A percentile compares a stretch with the other conserved stretches of the same genome.
phyloP scores from a whole-genome alignment of 2,329 filamentous ascomycete species.

The Talaromyces atroroseus region DNA sequence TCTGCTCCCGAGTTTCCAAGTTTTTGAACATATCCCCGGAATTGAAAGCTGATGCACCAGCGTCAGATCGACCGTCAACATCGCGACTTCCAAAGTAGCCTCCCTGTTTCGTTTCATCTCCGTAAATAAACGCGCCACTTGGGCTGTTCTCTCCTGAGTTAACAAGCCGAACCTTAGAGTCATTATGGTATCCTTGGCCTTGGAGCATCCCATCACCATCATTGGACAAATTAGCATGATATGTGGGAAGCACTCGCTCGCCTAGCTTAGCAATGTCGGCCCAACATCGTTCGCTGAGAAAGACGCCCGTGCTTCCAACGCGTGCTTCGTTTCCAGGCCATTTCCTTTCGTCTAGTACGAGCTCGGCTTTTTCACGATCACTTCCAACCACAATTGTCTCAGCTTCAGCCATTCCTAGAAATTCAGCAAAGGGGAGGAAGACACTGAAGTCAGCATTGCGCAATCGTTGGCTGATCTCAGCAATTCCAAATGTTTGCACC shows the following conservation, averaged over 20 bases:
- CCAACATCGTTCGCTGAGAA: constrained; percentile 94
- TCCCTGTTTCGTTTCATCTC: constrained; percentile 67
- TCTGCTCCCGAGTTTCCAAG: constrained; percentile 84
- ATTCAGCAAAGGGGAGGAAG: constrained; percentile 93
- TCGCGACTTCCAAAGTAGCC: constrained; percentile 74
- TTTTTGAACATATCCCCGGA: constrained; percentile 98
- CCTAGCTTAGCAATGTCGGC: constrained; percentile 75
- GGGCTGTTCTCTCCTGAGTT: constrained; percentile 44
- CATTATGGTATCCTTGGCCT: constrained; percentile 35
- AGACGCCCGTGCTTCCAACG: constrained; percentile 86
- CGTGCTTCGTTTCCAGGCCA: constrained; percentile 91
- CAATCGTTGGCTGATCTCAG: constrained; percentile 90
- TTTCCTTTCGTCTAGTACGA: constrained; percentile 82
- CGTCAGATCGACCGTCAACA: constrained; percentile 80
- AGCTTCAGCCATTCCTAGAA: constrained; percentile 78
- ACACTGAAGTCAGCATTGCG: constrained; percentile 92
- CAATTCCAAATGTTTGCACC: constrained; percentile 90
- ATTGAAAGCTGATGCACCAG: constrained; percentile 83
- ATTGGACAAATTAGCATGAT: constrained; percentile 53
- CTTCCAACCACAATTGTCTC: constrained; percentile 84
- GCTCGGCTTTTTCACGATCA: constrained; percentile 84
- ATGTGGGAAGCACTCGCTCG: constrained; percentile 55
- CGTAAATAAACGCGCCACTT: constrained; percentile 57
- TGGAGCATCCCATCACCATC: constrained; percentile 57
- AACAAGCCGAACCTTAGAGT: constrained; percentile 54